Percentiles rank a stretch among this genome's conserved stretches.
Conservation (phyloP, 2,329 filamentous ascomycete species). For the Ascochyta fabae region DNA sequence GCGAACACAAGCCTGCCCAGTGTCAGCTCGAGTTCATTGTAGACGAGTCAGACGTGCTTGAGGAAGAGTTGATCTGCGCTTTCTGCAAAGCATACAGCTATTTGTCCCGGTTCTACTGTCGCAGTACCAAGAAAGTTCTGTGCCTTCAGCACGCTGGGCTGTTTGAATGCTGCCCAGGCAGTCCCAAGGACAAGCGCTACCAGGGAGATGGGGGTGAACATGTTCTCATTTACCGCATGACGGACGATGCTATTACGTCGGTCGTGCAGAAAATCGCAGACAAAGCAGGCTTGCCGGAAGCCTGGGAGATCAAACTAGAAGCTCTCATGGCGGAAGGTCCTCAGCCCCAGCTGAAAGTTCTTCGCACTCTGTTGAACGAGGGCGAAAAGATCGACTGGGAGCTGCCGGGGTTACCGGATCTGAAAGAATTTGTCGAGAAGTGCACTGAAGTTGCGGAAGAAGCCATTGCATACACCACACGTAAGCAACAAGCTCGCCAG, state of each 20-base stretch:
- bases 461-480: slow-evolving; percentile 92
- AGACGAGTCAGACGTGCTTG: slow-evolving; percentile 74
- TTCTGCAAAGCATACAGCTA: slow-evolving; percentile 94
- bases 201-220: slow-evolving; percentile 64
- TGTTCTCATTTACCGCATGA: slow-evolving; percentile 76
- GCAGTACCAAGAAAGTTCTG: slow-evolving; percentile 78
- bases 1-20: slow-evolving; percentile 13
- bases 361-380: slow-evolving; percentile 85
- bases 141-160: slow-evolving; percentile 83
- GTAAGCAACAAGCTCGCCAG: slow-evolving; percentile 95
- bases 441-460: slow-evolving; percentile 99
- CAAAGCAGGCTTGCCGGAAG: slow-evolving; percentile 82
- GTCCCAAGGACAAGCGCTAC: slow-evolving; percentile 70
- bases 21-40: slow-evolving; percentile 42
- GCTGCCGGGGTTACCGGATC: slow-evolving; percentile 78
- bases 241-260: slow-evolving; percentile 70
- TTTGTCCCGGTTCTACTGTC: slow-evolving; percentile 86
- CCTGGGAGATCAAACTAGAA: slow-evolving; percentile 90
- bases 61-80: slow-evolving; percentile 90
- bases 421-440: slow-evolving; percentile 89
- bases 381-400: slow-evolving; percentile 96
- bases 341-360: slow-evolving; percentile 81
- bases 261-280: slow-evolving; percentile 80
- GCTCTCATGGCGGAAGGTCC: slow-evolving; percentile 82
- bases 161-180: slow-evolving; percentile 76